These are phyloP conservation scores for Aspergillus pseudoviridinutans DNA, from an alignment of 2,329 filamentous ascomycete species.

Conservation along the genomic window DNA sequence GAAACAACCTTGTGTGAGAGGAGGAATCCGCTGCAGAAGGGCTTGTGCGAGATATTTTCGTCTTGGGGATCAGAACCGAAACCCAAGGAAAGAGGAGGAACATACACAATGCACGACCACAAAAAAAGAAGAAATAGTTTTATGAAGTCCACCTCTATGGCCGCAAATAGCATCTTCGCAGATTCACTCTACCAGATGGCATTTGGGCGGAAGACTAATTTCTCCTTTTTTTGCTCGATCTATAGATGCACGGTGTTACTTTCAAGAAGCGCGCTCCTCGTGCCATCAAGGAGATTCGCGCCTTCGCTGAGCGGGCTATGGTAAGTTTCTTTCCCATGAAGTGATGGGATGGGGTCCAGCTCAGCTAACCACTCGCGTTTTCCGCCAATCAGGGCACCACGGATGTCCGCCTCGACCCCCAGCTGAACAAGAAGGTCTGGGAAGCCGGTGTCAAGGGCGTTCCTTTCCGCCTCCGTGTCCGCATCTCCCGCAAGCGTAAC, in stretches of 20 bases:
- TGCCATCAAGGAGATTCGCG: slow-evolving; percentile 99
- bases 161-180: slow-evolving; percentile 27
- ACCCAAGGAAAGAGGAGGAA: neutral
- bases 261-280: slow-evolving; percentile 99
- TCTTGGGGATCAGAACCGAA: slow-evolving; percentile 1
- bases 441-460: slow-evolving; percentile 98
- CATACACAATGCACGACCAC: slow-evolving; percentile 11
- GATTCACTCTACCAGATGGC: slow-evolving; percentile 30
- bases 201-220: slow-evolving; percentile 68
- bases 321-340: slow-evolving; percentile 55
- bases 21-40: neutral
- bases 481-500: slow-evolving; percentile 99
- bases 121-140: slow-evolving; percentile 57
- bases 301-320: slow-evolving; percentile 91
- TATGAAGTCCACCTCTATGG: slow-evolving; percentile 64
- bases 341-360: neutral
- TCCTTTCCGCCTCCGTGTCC: slow-evolving; percentile 92
- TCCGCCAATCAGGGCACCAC: slow-evolving; percentile 68
- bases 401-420: slow-evolving; percentile 96
- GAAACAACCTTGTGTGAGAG: neutral
- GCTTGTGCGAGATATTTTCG: neutral
- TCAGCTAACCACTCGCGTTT: slow-evolving; percentile 5
- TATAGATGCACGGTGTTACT: slow-evolving; percentile 87
- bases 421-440: slow-evolving; percentile 99
- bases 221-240: slow-evolving; percentile 32